Evolutionary conservation across 805 yeast genomes (phyloP).

Genomic region (Cyberlindnera mississippiensis): DNA sequence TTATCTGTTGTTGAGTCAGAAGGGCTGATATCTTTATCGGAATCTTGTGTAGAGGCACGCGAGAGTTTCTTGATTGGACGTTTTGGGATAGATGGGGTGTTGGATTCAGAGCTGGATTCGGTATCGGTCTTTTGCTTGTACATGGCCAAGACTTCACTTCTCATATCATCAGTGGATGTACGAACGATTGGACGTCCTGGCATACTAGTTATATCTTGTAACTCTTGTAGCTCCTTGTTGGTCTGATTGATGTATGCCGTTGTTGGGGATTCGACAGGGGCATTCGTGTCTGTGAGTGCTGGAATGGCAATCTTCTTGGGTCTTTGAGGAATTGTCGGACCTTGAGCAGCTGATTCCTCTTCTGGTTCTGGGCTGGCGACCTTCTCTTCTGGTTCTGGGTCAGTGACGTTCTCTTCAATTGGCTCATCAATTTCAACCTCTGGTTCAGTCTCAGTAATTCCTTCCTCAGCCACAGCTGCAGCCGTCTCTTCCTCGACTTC

Average conservation of each 20-base stretch:
- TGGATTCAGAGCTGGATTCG: too few species aligned
- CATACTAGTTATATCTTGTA: slow-evolving; percentile 8
- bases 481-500: too few species aligned
- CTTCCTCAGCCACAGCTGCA: slow-evolving; percentile 1
- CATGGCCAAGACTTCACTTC: background rate
- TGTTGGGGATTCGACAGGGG: slow-evolving; percentile 1
- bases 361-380: background rate
- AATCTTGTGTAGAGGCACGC: slow-evolving; percentile 2
- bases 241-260: background rate
- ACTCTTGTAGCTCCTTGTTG: slow-evolving; percentile 7
- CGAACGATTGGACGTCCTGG: background rate
- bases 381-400: background rate
- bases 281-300: background rate
- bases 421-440: slow-evolving; percentile 6
- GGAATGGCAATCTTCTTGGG: slow-evolving; percentile 5
- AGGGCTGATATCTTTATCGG: slow-evolving; percentile 1
- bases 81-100: slow-evolving; percentile 1
- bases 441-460: background rate
- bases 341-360: slow-evolving; percentile 5
- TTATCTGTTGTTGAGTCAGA: too few species aligned
- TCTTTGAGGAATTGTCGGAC: slow-evolving; percentile 15
- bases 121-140: background rate
- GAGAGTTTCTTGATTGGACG: slow-evolving; percentile 1
- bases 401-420: too few species aligned
- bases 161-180: background rate